Evolutionary conservation across 768 basidiomycete species (phyloP).

Genomic region (Baorangia bicolor): DNA sequence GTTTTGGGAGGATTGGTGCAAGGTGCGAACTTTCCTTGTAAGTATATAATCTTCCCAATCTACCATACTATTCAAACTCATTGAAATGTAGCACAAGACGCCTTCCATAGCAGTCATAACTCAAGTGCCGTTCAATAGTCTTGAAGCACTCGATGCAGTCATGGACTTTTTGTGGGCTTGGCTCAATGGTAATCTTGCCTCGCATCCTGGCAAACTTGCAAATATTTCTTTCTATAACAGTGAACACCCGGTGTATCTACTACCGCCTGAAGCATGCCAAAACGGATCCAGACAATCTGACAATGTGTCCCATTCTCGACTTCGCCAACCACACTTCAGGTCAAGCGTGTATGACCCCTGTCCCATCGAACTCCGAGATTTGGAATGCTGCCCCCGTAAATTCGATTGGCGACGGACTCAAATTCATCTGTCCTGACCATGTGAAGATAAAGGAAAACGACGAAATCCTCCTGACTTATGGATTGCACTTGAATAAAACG

Average conservation of each 20-base stretch:
- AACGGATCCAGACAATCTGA: slow-evolving; percentile 71
- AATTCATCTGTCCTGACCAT: slow-evolving; percentile 48
- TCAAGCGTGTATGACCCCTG: slow-evolving; percentile 44
- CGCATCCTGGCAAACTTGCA: slow-evolving; percentile 1
- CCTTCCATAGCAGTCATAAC: neutral
- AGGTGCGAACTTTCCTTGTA: slow-evolving; percentile 53
- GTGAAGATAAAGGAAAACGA: slow-evolving; percentile 45
- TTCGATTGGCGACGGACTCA: slow-evolving; percentile 45
- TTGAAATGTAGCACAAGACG: slow-evolving; percentile 3
- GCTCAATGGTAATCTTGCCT: slow-evolving; percentile 68
- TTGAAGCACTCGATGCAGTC: slow-evolving; percentile 7
- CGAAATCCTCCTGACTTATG: slow-evolving; percentile 80
- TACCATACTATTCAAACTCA: neutral
- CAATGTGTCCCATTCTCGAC: slow-evolving; percentile 87
- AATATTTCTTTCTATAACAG: slow-evolving; percentile 37
- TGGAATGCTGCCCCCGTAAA: slow-evolving; percentile 37
- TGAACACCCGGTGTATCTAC: slow-evolving; percentile 91
- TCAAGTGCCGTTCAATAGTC: neutral
- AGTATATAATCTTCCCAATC: slow-evolving; percentile 16
- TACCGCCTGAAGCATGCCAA: slow-evolving; percentile 51
- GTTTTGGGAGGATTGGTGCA: slow-evolving; percentile 61
- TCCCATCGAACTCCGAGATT: slow-evolving; percentile 35
- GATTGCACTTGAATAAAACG: slow-evolving; percentile 70
- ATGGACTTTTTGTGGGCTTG: slow-evolving; percentile 82
- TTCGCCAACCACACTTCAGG: slow-evolving; percentile 75